Base-by-base conservation (phyloP, 805 yeast species). In the Ogataea kodamae region DNA sequence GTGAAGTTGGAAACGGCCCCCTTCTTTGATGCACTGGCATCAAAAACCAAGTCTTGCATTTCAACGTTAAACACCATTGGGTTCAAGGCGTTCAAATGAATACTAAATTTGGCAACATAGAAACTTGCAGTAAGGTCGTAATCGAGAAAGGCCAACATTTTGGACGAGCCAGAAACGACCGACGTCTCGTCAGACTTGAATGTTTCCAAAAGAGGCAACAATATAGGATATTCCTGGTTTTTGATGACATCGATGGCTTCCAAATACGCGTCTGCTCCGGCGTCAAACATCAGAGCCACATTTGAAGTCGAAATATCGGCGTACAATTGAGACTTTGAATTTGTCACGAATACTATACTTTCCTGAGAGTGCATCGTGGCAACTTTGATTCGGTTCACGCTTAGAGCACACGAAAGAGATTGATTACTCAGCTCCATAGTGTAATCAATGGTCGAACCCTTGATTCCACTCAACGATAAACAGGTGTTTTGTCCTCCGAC, bases 181-280 rank as follows among this genome's bases (percentile, higher is more conserved):
- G 18, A 12, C 2, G 17, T 11, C 4, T 8, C 7, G 6, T 23
- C 5, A n/a, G 18, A 11, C 12, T 11, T 16, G 16, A 42, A 6
- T 11, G 18, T 19, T 10, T 42, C 38, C 8, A 50, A 24, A 6
- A 55, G 17, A 1, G 50, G 49, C 12, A 40, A 37, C 6, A 57
- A 32, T 7, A 46, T 33, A 9, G 40, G 43, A 22, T 46, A 39
- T 18, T 61, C 65, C 18, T 49, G 25, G 9, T 46, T 36, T 6
- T 38, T 17, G 11, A 59, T 22, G 2, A 43, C 22, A 11, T 51
- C 49, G 9, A 60, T 19, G 1, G 51, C 46, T 9, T 28, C 15
- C 3, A 43, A 22, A 9, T 55, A 43, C n/a, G 39, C 28, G 0
- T 48, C 43, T 0, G 59, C 40, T 3, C 55, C 60, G 5, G 43